Percentiles rank a stretch among this genome's conserved stretches.
These are phyloP conservation scores for Isabelozyma rhagii DNA, from an alignment of 805 yeast genomes.

Conservation along the genomic window DNA sequence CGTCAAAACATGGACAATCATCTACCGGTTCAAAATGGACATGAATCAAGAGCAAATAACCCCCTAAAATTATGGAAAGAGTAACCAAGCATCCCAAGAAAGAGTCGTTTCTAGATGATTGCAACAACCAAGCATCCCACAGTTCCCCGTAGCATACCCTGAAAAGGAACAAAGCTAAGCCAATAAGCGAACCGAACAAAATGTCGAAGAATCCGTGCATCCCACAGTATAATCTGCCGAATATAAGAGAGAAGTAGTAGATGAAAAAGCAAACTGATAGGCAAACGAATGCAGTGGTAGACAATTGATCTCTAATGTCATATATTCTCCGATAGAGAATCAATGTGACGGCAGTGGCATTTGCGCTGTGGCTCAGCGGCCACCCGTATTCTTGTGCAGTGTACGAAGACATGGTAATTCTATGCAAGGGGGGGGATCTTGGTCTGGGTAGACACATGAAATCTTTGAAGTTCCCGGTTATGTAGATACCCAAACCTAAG, in stretches of 20 bases:
- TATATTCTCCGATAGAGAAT: slow-evolving; percentile 24
- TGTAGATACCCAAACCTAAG: slow-evolving; percentile 66
- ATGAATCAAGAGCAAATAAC: slow-evolving; percentile 53
- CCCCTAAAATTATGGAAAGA: slow-evolving; percentile 31
- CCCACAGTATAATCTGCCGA: slow-evolving; percentile 91
- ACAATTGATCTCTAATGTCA: slow-evolving; percentile 4
- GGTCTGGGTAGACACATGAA: slow-evolving; percentile 90
- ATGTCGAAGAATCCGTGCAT: slow-evolving; percentile 95
- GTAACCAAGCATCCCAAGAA: slow-evolving; percentile 23
- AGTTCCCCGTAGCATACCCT: slow-evolving; percentile 38
- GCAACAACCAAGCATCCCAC: slow-evolving; percentile 47
- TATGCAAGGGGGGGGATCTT: slow-evolving; percentile 81
- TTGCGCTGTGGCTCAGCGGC: slow-evolving; percentile 92
- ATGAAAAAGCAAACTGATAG: slow-evolving; percentile 21
- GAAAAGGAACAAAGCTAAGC: slow-evolving; percentile 48
- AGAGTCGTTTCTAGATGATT: slow-evolving; percentile 17
- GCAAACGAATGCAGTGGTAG: slow-evolving; percentile 10
- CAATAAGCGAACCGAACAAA: slow-evolving; percentile 60
- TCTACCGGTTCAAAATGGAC: slow-evolving; percentile 83
- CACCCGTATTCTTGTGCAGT: slow-evolving; percentile 94
- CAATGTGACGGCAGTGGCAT: slow-evolving; percentile 79
- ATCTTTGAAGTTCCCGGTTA: slow-evolving; percentile 78
- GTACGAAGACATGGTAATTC: slow-evolving; percentile 87
- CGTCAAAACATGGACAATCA: slow-evolving; percentile 95
- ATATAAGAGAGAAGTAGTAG: slow-evolving; percentile 63